phyloP scores from a whole-genome alignment of 75 land plant genomes.

The Picea sitchensis region DNA sequence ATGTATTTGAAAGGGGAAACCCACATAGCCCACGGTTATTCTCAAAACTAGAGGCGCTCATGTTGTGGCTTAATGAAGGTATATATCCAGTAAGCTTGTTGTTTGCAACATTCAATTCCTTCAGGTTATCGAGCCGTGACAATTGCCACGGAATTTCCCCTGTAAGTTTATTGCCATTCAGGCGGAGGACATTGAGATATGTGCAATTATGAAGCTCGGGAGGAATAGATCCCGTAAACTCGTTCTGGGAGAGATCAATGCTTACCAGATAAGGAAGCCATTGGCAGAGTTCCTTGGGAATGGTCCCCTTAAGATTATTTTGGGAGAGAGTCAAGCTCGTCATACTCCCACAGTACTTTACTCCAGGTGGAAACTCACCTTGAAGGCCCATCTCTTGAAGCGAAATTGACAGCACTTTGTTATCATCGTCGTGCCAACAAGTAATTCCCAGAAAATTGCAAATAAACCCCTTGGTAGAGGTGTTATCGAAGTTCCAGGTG shows the following conservation, averaged over 20 bases:
- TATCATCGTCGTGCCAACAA: constrained; percentile 66
- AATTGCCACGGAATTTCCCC: constrained; percentile 63
- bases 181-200: constrained; percentile 49
- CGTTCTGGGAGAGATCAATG: constrained; percentile 68
- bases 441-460: constrained; percentile 65
- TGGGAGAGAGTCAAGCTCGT: constrained; percentile 69
- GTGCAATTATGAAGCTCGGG: constrained; percentile 25
- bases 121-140: constrained; percentile 36
- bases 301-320: constrained; percentile 51
- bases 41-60: constrained; percentile 14
- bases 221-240: constrained; percentile 61
- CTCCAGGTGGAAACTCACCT: constrained; percentile 46
- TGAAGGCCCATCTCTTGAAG: constrained; percentile 43
- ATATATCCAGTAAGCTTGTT: constrained; percentile 53
- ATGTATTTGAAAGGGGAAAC: constrained; percentile 9
- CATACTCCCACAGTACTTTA: constrained; percentile 45
- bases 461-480: constrained; percentile 35
- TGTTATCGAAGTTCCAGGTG: constrained; percentile 40
- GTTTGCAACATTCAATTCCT: constrained; percentile 40
- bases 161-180: constrained; percentile 49
- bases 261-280: constrained; percentile 30
- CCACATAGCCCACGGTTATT: constrained; percentile 77
- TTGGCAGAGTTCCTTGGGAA: constrained; percentile 46
- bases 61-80: constrained; percentile 18
- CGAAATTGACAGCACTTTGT: constrained; percentile 47